Conservation (phyloP, 148 eudicot genomes). For the Chenopodium berlandieri region DNA sequence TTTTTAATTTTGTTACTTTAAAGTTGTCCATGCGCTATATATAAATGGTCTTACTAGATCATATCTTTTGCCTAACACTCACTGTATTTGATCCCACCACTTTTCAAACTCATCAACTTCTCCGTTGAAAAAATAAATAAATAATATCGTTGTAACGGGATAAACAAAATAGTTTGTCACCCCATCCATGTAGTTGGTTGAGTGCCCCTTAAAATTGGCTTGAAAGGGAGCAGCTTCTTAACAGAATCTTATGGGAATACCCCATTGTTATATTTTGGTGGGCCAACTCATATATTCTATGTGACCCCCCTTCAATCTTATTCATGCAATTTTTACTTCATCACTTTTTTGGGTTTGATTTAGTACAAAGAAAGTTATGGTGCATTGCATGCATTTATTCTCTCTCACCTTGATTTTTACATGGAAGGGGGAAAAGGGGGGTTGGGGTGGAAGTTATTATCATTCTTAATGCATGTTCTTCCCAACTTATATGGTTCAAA, state of each 20-base stretch:
- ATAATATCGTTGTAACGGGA: too few species aligned
- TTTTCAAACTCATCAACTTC: too few species aligned
- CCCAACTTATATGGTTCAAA: conserved; percentile 8
- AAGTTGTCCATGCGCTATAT: too few species aligned
- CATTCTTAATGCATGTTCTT: conserved; percentile 26
- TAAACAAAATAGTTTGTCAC: neutral
- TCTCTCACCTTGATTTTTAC: conserved; percentile 9
- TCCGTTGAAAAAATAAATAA: too few species aligned
- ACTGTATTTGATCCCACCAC: too few species aligned
- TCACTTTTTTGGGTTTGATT: conserved; percentile 3
- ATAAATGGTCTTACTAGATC: too few species aligned
- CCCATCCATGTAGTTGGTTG: conserved; percentile 20
- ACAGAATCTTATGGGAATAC: conserved; percentile 20
- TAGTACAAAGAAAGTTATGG: neutral
- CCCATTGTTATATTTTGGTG: conserved; percentile 13
- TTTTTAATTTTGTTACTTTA: too few species aligned
- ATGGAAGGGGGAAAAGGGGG: neutral
- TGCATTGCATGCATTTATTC: neutral
- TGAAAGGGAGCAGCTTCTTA: conserved; percentile 4
- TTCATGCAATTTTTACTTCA: conserved; percentile 16
- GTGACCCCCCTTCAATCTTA: neutral
- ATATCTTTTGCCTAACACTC: too few species aligned
- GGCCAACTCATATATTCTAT: conserved; percentile 24
- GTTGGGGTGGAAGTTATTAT: neutral
- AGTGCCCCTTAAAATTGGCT: conserved; percentile 11